phyloP scores from a whole-genome alignment of 106 monocot species.

The Dendrobium catenatum region DNA sequence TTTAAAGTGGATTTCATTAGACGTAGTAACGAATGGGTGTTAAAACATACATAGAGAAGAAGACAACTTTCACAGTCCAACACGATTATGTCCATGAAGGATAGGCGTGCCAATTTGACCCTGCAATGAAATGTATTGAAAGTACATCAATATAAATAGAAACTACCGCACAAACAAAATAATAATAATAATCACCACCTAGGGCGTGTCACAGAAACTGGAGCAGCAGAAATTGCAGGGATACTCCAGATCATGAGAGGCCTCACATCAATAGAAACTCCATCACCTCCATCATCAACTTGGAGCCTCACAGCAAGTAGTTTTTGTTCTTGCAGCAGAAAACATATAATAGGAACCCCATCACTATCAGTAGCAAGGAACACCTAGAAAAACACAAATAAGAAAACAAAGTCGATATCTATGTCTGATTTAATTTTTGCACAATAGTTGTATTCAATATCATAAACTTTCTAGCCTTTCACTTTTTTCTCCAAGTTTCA shows the following conservation, averaged over 20 bases:
- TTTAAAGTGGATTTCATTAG: not conserved
- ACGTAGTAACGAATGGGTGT: not conserved
- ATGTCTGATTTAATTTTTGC: too few relatives aligned
- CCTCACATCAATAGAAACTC: constrained; percentile 48
- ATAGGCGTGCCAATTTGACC: constrained; percentile 45
- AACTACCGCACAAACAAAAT: not conserved
- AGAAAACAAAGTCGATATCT: constrained; percentile 2
- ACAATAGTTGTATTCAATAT: too few relatives aligned
- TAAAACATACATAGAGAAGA: constrained; percentile 67
- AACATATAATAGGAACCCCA: constrained; percentile 67
- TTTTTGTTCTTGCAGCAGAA: constrained; percentile 75
- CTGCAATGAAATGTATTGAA: constrained; percentile 34
- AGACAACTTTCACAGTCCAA: constrained; percentile 57
- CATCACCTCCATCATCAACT: constrained; percentile 51
- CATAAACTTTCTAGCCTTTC: too few relatives aligned
- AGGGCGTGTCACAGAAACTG: constrained; percentile 74
- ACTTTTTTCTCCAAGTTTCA: too few relatives aligned
- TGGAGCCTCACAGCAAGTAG: constrained; percentile 70
- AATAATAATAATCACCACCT: constrained; percentile 33
- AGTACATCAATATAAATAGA: not conserved
- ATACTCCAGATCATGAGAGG: constrained; percentile 75
- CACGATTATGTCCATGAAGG: constrained; percentile 65
- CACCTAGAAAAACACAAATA: constrained; percentile 37
- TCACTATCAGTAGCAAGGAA: constrained; percentile 87
- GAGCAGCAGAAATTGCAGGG: constrained; percentile 72